phyloP scores from a whole-genome alignment of 257 asterid genomes.

The Przewalskia tangutica region DNA sequence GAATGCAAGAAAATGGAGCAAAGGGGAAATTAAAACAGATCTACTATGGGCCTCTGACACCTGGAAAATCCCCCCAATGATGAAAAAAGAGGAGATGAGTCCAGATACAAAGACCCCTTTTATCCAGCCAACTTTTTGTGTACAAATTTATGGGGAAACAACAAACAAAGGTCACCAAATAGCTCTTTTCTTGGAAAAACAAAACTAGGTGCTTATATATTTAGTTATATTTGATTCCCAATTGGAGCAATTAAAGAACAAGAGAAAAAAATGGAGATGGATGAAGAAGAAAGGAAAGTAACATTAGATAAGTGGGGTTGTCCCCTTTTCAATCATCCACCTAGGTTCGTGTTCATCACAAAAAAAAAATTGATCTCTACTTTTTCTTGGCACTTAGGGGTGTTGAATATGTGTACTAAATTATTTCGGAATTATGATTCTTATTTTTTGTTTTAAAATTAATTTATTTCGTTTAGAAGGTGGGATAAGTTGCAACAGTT shows the following conservation, averaged over 20 bases:
- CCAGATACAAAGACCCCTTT: conserved; percentile 17
- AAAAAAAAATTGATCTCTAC: neutral
- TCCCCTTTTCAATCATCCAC: neutral
- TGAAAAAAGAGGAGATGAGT: neutral
- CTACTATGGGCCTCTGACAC: conserved; percentile 15
- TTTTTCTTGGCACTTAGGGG: neutral
- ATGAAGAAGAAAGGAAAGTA: neutral
- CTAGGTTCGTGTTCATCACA: neutral
- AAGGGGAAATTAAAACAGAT: conserved; percentile 4
- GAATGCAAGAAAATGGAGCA: neutral
- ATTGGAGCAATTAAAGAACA: neutral
- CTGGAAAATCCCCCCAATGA: conserved; percentile 6
- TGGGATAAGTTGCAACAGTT: neutral
- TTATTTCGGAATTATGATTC: no score
- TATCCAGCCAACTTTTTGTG: conserved; percentile 1
- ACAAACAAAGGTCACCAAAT: neutral
- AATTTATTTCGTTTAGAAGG: no score
- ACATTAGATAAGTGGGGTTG: neutral
- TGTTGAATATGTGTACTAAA: no score
- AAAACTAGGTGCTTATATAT: neutral
- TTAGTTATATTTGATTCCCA: neutral
- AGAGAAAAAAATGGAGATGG: neutral
- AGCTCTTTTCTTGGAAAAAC: neutral
- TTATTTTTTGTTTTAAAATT: no score
- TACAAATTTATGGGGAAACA: neutral